phyloP scores from a whole-genome alignment of 495 filamentous ascomycete species.

The Aspergillus haitiensis region DNA sequence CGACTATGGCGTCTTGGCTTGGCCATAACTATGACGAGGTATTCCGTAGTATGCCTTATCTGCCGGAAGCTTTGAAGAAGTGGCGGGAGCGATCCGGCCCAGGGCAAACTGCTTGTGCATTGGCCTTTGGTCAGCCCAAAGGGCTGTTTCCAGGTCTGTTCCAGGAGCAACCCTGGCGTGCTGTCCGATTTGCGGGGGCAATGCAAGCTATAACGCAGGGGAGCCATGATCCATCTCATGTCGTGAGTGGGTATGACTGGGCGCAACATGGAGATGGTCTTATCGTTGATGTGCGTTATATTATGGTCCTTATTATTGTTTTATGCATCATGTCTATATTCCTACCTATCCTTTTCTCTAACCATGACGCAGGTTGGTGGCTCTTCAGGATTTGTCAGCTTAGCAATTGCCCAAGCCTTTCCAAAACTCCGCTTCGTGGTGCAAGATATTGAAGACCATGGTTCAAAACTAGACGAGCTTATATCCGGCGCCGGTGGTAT shows the following conservation, averaged over 20 bases:
- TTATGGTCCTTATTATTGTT: not conserved
- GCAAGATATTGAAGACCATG: slow-evolving; percentile 9
- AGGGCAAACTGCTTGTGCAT: not conserved
- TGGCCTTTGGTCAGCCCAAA: slow-evolving; percentile 6
- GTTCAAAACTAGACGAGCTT: not conserved
- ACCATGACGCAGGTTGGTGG: slow-evolving; percentile 4
- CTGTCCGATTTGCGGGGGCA: not conserved
- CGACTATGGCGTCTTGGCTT: not conserved
- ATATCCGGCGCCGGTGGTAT: not conserved
- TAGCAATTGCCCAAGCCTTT: not conserved
- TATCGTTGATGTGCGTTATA: slow-evolving; percentile 5
- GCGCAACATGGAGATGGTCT: not conserved
- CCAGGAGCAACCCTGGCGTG: slow-evolving; percentile 2
- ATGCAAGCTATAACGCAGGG: slow-evolving; percentile 8
- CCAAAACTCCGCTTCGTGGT: slow-evolving; percentile 2
- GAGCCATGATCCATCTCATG: slow-evolving; percentile 5
- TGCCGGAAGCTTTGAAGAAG: not conserved
- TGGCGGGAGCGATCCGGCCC: not conserved
- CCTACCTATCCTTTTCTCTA: not conserved
- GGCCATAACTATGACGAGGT: slow-evolving; percentile 14
- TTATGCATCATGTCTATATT: no score
- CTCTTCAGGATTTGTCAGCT: slow-evolving; percentile 8
- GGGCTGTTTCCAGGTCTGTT: slow-evolving; percentile 3
- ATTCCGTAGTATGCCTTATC: slow-evolving; percentile 1
- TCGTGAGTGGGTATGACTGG: slow-evolving; percentile 6